Evolutionary conservation across 129 eudicot genomes (phyloP), one percentile per base, ranked within the genome.

Genomic region (Pulicaria dysenterica): DNA sequence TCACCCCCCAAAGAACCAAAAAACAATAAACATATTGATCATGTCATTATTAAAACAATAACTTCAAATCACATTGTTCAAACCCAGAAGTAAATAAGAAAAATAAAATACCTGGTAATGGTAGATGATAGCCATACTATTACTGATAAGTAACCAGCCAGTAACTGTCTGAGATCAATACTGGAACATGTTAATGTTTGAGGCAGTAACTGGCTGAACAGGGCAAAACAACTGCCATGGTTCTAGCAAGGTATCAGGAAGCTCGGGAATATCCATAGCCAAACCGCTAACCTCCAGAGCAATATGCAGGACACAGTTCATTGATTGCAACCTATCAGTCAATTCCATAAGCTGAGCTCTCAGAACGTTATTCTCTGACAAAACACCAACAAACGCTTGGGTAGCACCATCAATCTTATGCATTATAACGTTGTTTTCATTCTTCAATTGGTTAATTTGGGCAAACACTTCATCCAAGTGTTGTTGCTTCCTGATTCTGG

Each of bases 401-500:
- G 75, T n/a, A 8, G 72, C 67, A 3, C 44, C 53, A 37, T 83
- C 79, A 24, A 24, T 24, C 2, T 24, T 24, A 24, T 24, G 38
- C 71, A 44, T 31, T 2, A 73, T 7, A 14, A 51, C 41, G 12
- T 56, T 70, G 69, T 83, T 55, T 24, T 70, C 73, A 8, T 72
- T 48, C 43, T 76, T 12, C 62, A 86, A 53, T 72, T 58, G 83
- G 77, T 12, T 56, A 86, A 53, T 74, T 58, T 86, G 77, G 3
- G 68, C 75, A 56, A 59, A 36, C 60, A 85, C 50, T 71, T 82
- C 86, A 12, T 85, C 84, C 79, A 85, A 17, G 11, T 73, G 84
- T 19, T 79, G 74, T 63, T 85, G 90, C 80, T 85, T 85, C 77
- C 68, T 79, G 72, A 65, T 72, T 5, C 87, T 65, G 43, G 90